Base-by-base conservation (phyloP, 202 grass and related monocot species). In the Zoysia matrella region DNA sequence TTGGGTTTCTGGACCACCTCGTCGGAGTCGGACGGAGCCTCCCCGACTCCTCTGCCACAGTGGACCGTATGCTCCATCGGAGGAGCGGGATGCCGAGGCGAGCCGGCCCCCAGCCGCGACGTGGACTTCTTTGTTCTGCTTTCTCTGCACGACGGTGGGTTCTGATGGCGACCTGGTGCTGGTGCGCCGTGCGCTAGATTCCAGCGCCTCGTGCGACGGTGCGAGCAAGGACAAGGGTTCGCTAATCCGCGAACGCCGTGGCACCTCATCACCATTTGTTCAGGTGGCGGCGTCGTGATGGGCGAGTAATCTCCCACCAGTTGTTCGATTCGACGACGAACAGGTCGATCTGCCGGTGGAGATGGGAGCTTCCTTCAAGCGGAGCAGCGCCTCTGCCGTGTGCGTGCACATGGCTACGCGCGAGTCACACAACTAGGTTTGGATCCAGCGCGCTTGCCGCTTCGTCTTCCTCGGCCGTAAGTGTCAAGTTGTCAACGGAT, bases 131-230 rank as follows among this genome's bases (percentile, higher is more conserved):
- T 60, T 5, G 67, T n/a, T 16, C 22, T 8, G 30, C 41, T 5
- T 42, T 42, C 18, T 16, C 48, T 1, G 46, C 44, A 49, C 53
- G 68, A 50, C 30, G 67, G n/a, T 47, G 56, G 79, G 46, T 18
- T 61, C 5, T 62, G 56, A 81, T 8, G 71, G 71, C 47, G 81
- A 75, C 67, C 57, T 47, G 81, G 42, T 11, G 43, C 36, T n/a
- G n/a, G n/a, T n/a, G n/a, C n/a, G 51, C 51, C 11, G 6, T 3
- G 47, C 42, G 71, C 52, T 11, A 16, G 48, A 54, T 57, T 75
- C 42, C 80, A 53, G 72, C 52, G 61, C 4, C 63, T 76, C 72
- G 47, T 46, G 8, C 18, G 7, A 49, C 2, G 5, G 10, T n/a
- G n/a, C n/a, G n/a, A n/a, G n/a, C n/a, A n/a, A n/a, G n/a, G n/a